Conservation (phyloP, 768 basidiomycete genomes). For the Megacollybia marginata region DNA sequence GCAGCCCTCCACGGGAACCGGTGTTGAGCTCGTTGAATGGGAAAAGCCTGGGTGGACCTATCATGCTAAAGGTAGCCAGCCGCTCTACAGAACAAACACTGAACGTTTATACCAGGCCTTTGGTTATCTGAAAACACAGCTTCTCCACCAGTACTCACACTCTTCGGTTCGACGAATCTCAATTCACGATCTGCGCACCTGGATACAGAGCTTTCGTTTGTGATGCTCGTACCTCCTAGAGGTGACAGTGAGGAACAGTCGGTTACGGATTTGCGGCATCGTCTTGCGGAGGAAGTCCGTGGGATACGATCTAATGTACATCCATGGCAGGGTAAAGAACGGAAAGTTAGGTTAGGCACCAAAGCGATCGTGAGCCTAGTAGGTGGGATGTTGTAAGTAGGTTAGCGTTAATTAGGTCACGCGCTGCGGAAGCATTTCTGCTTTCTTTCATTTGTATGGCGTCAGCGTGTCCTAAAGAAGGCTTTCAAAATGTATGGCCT, state of each 20-base stretch:
- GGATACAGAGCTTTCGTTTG: slow-evolving; percentile 87
- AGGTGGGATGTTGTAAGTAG: slow-evolving; percentile 63
- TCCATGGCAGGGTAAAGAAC: slow-evolving; percentile 52
- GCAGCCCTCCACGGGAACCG: slow-evolving; percentile 24
- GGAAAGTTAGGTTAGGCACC: slow-evolving; percentile 57
- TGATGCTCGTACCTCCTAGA: slow-evolving; percentile 64
- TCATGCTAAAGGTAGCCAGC: slow-evolving; percentile 85
- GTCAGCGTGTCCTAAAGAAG: too few relatives aligned
- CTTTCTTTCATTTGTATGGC: too few relatives aligned
- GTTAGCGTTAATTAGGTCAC: too few relatives aligned
- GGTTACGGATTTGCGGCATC: slow-evolving; percentile 29
- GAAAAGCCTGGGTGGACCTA: slow-evolving; percentile 89
- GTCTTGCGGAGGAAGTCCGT: slow-evolving; percentile 47
- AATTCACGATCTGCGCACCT: slow-evolving; percentile 87
- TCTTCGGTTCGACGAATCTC: slow-evolving; percentile 93
- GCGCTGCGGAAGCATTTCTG: too few relatives aligned
- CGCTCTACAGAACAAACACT: neutral
- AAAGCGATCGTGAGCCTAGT: slow-evolving; percentile 56
- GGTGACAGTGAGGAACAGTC: slow-evolving; percentile 1
- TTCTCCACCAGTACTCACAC: slow-evolving; percentile 57
- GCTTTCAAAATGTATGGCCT: too few relatives aligned
- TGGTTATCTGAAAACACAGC: slow-evolving; percentile 65
- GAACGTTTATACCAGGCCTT: slow-evolving; percentile 46
- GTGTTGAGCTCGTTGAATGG: slow-evolving; percentile 84
- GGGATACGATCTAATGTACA: slow-evolving; percentile 40